phyloP scores from a whole-genome alignment of 352 stramenopile species.

The Phytopythium cucurbitacearum region DNA sequence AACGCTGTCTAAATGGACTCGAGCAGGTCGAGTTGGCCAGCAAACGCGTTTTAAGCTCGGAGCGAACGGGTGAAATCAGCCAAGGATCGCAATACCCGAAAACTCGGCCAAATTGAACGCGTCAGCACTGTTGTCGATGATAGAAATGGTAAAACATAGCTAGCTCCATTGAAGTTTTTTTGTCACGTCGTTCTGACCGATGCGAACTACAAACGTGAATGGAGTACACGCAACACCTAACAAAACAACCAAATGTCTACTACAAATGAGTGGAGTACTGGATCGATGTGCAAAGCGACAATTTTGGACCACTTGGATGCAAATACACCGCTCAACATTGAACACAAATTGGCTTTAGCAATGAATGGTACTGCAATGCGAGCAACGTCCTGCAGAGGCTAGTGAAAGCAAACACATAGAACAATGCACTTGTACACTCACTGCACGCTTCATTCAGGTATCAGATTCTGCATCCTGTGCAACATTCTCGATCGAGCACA shows the following conservation, averaged over 20 bases:
- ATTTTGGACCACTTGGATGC: too few relatives aligned
- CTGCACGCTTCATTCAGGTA: too few relatives aligned
- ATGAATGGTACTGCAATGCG: slow-evolving; percentile 1
- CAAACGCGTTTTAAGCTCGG: neutral
- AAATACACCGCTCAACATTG: neutral
- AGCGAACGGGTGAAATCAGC: neutral
- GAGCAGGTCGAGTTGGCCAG: neutral
- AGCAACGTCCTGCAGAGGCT: neutral
- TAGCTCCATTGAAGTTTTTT: neutral
- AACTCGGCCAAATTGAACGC: neutral
- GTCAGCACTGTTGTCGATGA: neutral
- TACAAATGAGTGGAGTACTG: too few relatives aligned
- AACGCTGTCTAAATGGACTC: neutral
- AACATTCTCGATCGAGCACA: neutral
- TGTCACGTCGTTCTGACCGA: too few relatives aligned
- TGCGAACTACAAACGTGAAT: too few relatives aligned
- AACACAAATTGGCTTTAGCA: neutral
- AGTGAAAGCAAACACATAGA: neutral
- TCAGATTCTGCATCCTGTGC: too few relatives aligned
- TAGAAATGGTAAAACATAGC: neutral
- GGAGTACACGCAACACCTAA: too few relatives aligned
- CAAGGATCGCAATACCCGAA: neutral
- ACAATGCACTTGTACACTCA: neutral
- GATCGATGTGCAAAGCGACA: too few relatives aligned
- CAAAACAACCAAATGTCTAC: too few relatives aligned